Evolutionary conservation across 768 basidiomycete species (phyloP), one percentile per base, ranked within the genome.

Genomic region (Xerocomus brunneocitrinus): DNA sequence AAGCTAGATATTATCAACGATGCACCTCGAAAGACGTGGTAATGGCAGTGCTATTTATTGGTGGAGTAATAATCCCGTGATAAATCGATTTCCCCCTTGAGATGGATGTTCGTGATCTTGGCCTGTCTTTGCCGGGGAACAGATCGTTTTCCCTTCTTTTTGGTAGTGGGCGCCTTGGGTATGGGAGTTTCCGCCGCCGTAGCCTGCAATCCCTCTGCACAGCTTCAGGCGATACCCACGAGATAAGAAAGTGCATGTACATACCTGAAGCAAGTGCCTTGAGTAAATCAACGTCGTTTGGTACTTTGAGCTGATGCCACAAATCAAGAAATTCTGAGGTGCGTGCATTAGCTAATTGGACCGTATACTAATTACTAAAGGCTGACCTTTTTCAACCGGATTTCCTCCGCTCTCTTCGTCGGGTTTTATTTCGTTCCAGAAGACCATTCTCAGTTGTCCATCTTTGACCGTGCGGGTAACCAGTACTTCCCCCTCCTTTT

Each of bases 341-440:
- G 46, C 30, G 41, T 9, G 31, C 16, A 42, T 54, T 6, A 57
- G 41, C 57, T 7, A 63, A 55, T 48, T 22, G 22, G 27, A 30
- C 22, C 2, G 16, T 35, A 24, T 9, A 31, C 8, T 14, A 24
- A 46, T 22, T 45, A 27, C 6, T 4, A 46, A 44, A 12, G 25
- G 65, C 78, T 49, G 52, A 85, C 92, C 92, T 76, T 91, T 82
- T 71, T 94, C 91, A 4, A 93, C 82, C n/a, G 71, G 69, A 57
- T 78, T 77, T 3, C 85, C 87, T 4, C 86, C 89, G 46, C 72
- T 77, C 41, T 89, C 84, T 57, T 88, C 85, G 27, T 76, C 82
- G 1, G 86, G 83, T 62, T 89, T 88, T 55, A 92, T 80, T 68
- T 94, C 91, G 58, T 94, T 94, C 85, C 87, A 93, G 61, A 91